These are phyloP conservation scores for Acaromyces ingoldii DNA, from an alignment of 1,284 basidiomycete genomes.

Conservation along the genomic window DNA sequence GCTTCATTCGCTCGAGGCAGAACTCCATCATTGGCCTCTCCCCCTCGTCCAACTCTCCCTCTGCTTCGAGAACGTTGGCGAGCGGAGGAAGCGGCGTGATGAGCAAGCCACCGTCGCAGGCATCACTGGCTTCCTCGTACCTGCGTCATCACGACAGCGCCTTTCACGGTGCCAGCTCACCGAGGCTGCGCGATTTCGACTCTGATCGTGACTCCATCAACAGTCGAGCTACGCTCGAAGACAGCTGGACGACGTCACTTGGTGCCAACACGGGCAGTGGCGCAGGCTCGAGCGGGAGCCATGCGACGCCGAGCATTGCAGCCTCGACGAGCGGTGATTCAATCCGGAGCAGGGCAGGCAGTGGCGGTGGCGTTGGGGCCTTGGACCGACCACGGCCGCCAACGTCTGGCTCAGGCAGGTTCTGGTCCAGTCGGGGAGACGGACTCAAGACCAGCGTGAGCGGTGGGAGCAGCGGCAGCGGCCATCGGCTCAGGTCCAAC, in stretches of 20 bases:
- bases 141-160: not conserved
- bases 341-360: not conserved
- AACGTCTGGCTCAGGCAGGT: conserved; percentile 10
- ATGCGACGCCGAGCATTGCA: conserved; percentile 2
- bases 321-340: conserved; percentile 3
- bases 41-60: not conserved
- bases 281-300: not conserved
- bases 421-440: too few relatives aligned
- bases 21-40: not conserved
- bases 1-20: not conserved
- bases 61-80: not conserved
- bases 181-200: not conserved
- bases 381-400: conserved; percentile 25
- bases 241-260: not conserved
- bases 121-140: not conserved
- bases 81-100: not conserved
- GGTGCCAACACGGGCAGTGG: not conserved
- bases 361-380: conserved; percentile 9
- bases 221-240: not conserved
- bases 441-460: too few relatives aligned
- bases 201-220: not conserved
- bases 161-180: not conserved
- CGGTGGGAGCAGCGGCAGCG: too few relatives aligned
- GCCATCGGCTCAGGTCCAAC: too few relatives aligned
- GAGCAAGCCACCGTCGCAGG: not conserved